Evolutionary conservation across 2,329 filamentous ascomycete genomes (phyloP), one percentile per base, ranked within the genome.

Genomic region (Ophiobolus disseminans): DNA sequence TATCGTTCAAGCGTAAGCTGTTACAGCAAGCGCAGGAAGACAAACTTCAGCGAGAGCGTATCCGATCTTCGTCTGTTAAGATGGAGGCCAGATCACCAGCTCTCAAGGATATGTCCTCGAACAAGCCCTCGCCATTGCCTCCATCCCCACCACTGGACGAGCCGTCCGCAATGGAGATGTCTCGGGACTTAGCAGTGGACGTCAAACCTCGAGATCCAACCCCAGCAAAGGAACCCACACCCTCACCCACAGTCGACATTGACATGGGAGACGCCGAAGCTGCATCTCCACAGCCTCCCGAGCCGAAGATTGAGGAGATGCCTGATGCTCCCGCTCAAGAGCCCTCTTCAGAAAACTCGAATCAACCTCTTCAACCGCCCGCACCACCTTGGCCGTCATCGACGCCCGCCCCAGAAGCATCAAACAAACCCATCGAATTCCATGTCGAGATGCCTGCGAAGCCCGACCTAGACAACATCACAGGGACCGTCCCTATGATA

Each of bases 11-110:
- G 49, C 66, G 70, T 34, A 69, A 63, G 52, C 64, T 75, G 20
- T 54, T 74, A n/a, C 66, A 67, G 30, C 70, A 72, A 42, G 71
- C 71, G 11, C 65, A 67, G 46, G 69, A 73, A 48, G 69, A 72
- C 38, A 71, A 72, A 46, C 28, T 70, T 37, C 63, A 68, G 44
- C 68, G 71, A 25, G 70, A 73, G 55, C 68, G 68, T 22, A 66
- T 66, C 34, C 66, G 66, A 40, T 73, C 69, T n/a, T 60, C 65
- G 22, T 70, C 68, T 2, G 62, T 70, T 3, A 73, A 73, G 48
- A 55, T 59, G 42, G 70, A 72, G 46, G 58, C 53, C 31, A 65
- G 53, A 40, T 73, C 68, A 6, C 69, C 69, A 21, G 62, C 63
- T 35, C 37, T 72, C 38, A 65, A 65, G 35, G 68, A 72, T 39